These are phyloP conservation scores for Isatis tinctoria DNA, from an alignment of 345 rosid species.

Conservation along the genomic window DNA sequence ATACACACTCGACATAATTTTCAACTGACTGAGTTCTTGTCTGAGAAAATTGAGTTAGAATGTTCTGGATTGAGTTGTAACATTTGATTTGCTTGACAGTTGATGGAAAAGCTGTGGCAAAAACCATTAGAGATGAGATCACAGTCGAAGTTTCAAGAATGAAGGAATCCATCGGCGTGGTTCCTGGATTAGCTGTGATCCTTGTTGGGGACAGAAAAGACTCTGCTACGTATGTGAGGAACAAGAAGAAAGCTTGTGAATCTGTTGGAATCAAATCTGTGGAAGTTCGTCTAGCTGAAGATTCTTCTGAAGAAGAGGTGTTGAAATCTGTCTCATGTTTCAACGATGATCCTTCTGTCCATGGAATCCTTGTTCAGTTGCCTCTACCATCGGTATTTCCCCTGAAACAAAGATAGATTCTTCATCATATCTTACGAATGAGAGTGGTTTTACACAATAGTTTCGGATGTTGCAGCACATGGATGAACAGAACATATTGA, in stretches of 20 bases:
- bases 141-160: neutral
- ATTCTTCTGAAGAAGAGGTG: neutral
- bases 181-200: neutral
- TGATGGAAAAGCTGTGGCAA: slow-evolving; percentile 16
- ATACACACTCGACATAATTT: neutral
- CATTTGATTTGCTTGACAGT: neutral
- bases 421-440: neutral
- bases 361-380: neutral
- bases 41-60: neutral
- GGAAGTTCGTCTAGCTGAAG: neutral
- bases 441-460: neutral
- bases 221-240: neutral
- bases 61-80: neutral
- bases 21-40: neutral
- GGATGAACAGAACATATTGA: neutral
- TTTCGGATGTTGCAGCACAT: neutral
- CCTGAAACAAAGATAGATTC: neutral
- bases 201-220: neutral
- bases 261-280: neutral
- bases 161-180: neutral
- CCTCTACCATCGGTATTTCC: neutral
- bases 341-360: neutral
- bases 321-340: neutral
- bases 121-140: neutral
- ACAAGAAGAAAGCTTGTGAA: neutral